These are phyloP conservation scores for Aspergillus sp. DNA, from an alignment of 2,329 filamentous ascomycete species.

Conservation along the genomic window DNA sequence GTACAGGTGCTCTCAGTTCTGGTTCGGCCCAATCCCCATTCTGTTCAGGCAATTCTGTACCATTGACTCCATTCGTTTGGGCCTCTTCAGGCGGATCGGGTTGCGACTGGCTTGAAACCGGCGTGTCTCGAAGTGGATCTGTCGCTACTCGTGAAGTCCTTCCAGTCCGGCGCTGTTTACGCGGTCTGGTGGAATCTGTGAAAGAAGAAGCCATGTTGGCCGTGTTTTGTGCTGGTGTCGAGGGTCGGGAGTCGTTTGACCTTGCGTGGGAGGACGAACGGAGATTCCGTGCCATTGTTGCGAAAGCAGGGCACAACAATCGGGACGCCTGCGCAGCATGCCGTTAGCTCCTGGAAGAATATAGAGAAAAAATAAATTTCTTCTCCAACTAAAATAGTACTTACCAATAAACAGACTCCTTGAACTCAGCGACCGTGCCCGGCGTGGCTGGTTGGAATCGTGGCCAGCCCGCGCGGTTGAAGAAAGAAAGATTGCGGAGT, in stretches of 20 bases:
- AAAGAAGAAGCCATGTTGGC: conserved; percentile 23
- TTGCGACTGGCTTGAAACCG: conserved; percentile 18
- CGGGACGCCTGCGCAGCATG: conserved; percentile 16
- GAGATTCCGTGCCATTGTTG: conserved; percentile 36
- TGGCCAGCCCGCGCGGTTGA: conserved; percentile 34
- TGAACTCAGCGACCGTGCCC: conserved; percentile 29
- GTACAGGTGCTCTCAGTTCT: conserved; percentile 50
- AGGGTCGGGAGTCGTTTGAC: conserved; percentile 33
- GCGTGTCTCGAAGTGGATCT: conserved; percentile 21
- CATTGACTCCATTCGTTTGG: conserved; percentile 9
- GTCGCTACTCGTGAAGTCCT: conserved; percentile 26
- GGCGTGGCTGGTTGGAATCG: conserved; percentile 31
- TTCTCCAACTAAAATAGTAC: conserved; percentile 12
- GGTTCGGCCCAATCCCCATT: conserved; percentile 56
- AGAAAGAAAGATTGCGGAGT: conserved; percentile 28
- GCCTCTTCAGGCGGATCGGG: conserved; percentile 12
- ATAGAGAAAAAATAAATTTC: neutral
- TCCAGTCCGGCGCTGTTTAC: conserved; percentile 35
- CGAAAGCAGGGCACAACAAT: conserved; percentile 20
- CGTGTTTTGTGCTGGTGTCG: conserved; percentile 26
- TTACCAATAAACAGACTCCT: conserved; percentile 25
- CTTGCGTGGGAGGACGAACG: conserved; percentile 33
- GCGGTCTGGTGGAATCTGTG: conserved; percentile 30
- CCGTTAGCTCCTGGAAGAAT: conserved; percentile 24
- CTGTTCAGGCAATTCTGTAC: conserved; percentile 8